Base-by-base conservation (phyloP, 495 filamentous ascomycete genomes). In the Penicillium coprophilum region DNA sequence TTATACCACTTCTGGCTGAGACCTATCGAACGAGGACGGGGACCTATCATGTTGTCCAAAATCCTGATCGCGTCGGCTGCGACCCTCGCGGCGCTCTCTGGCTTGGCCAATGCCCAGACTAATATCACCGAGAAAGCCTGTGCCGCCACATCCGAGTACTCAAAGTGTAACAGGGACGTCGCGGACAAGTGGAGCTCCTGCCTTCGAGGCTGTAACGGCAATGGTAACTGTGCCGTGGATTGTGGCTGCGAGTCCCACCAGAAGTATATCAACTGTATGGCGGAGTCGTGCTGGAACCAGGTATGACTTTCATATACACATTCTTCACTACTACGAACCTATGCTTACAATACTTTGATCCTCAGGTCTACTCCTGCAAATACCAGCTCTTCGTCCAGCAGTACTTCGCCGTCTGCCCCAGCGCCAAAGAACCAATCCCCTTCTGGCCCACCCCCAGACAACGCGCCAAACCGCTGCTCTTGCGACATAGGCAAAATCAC, bases 311-410 rank as follows among this genome's bases (percentile, higher is more conserved):
- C 9, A 38, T 38, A 17, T 9, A 38, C 6, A 1, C 15, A 17
- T 38, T 2, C 6, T 17, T 8, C 7, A 17, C 15, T 38, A 38
- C 3, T 6, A 38, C n/a, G 8, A 9, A 7, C 6, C 34, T 7
- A 17, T 38, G 15, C 43, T 45, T 27, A 45, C 11, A 27, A 15
- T 15, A 3, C 4, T 1, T 12, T 4, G 1, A 12, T 4, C 6
- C 39, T 13, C 40, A 69, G 66, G 66, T 69, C 40, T 71, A 71
- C 53, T 71, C 69, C 19, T 71, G 69, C 59, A 63, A 68, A 54
- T 71, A 71, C 56, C 69, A 71, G 46, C 67, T 64, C 53, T 67
- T 71, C 50, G 55, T 71, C 15, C 65, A 69, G 21, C 60, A 68
- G 47, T 71, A 71, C 53, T 65, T 63, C 52, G 55, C 64, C 44